A percentile compares a stretch with the other conserved stretches of the same genome.
phyloP scores from a whole-genome alignment of 2,329 filamentous ascomycete genomes.

The Stachybotrys echinatus region DNA sequence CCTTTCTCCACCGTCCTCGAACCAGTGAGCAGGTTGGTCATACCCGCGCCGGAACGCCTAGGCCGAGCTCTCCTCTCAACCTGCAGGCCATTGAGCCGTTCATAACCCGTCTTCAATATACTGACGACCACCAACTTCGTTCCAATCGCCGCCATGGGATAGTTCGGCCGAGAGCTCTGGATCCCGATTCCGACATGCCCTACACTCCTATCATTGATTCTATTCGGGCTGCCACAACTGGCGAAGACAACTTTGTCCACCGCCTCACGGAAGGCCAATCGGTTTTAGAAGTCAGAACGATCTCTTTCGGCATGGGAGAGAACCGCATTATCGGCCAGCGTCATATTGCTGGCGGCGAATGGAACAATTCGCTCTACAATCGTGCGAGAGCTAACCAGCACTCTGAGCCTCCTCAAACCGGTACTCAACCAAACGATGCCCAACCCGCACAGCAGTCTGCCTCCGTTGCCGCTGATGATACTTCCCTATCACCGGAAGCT shows the following conservation, averaged over 20 bases:
- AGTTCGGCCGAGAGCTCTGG: background rate
- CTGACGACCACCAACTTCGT: background rate
- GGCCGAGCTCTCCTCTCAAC: background rate
- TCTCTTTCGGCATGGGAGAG: background rate
- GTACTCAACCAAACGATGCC: background rate
- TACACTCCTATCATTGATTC: background rate
- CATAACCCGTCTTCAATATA: background rate
- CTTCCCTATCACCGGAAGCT: background rate
- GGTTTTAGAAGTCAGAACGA: background rate
- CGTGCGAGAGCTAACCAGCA: background rate
- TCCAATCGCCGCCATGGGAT: background rate
- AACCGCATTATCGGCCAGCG: background rate
- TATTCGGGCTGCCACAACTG: background rate
- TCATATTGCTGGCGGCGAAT: background rate
- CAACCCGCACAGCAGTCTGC: background rate
- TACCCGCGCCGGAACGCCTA: background rate
- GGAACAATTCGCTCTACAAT: background rate
- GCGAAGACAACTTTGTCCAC: background rate
- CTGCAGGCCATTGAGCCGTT: background rate
- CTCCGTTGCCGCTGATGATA: background rate
- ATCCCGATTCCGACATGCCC: background rate
- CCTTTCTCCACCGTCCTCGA: too few species aligned
- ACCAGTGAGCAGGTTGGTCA: too few species aligned
- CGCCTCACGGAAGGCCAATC: background rate
- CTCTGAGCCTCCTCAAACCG: background rate